Conservation (phyloP, 768 basidiomycete species). For the Peribolospora baueri region DNA sequence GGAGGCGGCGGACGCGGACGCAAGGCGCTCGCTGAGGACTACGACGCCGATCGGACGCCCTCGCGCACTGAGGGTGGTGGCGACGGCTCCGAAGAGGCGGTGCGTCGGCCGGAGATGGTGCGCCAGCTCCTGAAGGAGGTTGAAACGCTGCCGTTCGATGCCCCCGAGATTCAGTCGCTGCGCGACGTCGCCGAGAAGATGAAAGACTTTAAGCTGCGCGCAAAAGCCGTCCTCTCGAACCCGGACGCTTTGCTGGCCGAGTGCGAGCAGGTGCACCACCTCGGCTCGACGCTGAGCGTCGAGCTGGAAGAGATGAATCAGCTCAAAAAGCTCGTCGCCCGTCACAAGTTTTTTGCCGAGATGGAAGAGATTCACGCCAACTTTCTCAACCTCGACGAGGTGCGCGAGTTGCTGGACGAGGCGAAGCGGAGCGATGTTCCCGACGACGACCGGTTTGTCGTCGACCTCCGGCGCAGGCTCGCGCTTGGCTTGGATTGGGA, state of each 20-base stretch:
- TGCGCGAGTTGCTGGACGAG: conserved; percentile 29
- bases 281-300: conserved; percentile 8
- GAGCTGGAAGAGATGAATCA: conserved; percentile 27
- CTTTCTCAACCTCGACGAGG: conserved; percentile 13
- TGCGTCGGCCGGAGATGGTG: conserved; percentile 46
- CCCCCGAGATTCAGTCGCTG: conserved; percentile 36
- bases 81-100: conserved; percentile 30
- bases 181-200: conserved; percentile 13
- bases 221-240: conserved; percentile 10
- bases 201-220: conserved; percentile 14
- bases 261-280: conserved; percentile 12
- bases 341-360: not conserved
- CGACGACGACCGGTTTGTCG: conserved; percentile 38
- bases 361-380: not conserved
- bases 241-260: conserved; percentile 10
- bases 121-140: conserved; percentile 45
- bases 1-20: conserved; percentile 5
- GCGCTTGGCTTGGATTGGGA: conserved; percentile 56
- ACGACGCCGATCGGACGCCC: too few relatives aligned
- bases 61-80: too few relatives aligned
- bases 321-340: conserved; percentile 36
- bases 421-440: conserved; percentile 28
- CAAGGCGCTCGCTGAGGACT: not conserved
- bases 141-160: conserved; percentile 58
- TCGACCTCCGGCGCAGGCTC: conserved; percentile 38